Conservation (phyloP, 2,329 filamentous ascomycete species). For the Apiospora malaysiana region DNA sequence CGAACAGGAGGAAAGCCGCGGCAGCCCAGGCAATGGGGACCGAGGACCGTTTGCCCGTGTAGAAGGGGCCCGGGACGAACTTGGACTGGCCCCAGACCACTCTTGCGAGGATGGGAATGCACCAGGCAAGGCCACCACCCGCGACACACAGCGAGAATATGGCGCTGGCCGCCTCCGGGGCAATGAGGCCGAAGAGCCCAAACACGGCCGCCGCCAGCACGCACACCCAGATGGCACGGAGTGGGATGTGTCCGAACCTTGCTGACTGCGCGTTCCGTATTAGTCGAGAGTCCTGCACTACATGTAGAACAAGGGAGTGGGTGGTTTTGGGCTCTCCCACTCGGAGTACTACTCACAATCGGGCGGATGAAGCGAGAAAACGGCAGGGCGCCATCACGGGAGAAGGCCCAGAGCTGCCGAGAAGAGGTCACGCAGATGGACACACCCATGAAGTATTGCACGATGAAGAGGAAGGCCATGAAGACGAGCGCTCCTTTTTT, state of each 20-base stretch:
- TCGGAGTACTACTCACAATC: background rate
- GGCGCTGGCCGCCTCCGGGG: conserved; percentile 9
- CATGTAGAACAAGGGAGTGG: background rate
- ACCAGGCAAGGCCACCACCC: conserved; percentile 15
- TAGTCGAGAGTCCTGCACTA: background rate
- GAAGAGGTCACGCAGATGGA: conserved; percentile 8
- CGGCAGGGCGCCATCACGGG: background rate
- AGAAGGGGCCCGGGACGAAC: conserved; percentile 13
- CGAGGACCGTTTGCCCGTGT: conserved; percentile 14
- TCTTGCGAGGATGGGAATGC: conserved; percentile 7
- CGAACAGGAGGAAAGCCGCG: background rate
- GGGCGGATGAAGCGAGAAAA: conserved; percentile 9
- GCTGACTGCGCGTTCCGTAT: background rate
- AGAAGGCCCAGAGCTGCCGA: conserved; percentile 17
- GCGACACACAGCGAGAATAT: conserved; percentile 4
- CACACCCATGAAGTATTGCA: conserved; percentile 21
- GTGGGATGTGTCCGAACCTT: background rate
- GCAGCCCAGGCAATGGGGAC: conserved; percentile 7
- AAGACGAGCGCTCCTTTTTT: conserved; percentile 8
- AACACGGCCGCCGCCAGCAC: background rate
- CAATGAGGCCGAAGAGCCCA: background rate
- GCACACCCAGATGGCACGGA: conserved; percentile 18
- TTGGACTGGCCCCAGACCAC: conserved; percentile 1
- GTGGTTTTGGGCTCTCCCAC: background rate
- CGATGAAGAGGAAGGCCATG: conserved; percentile 10